Evolutionary conservation across 495 filamentous ascomycete species (phyloP), one percentile per base, ranked within the genome.

Genomic region (Xylaria acuta): DNA sequence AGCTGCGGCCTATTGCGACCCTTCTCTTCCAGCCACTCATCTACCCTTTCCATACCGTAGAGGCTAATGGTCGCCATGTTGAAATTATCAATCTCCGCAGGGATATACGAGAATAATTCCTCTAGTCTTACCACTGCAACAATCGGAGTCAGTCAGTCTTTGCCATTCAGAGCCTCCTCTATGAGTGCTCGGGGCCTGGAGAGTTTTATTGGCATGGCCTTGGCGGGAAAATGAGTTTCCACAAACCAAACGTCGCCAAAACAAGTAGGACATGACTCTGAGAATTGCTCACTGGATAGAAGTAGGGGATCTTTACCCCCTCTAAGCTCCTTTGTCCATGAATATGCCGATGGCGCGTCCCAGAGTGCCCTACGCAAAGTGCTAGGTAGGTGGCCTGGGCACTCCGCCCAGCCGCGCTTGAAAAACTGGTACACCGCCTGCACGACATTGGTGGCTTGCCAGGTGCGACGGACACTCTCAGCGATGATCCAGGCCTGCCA

Each of bases 401-500:
- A 82, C 32, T 72, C 43, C 4, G 76, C 45, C 79, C 78, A 81
- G n/a, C 79, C 78, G 12, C 54, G 65, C 74, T 78, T 79, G 60
- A 82, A 65, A 5, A 78, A 77, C 53, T 75, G 41, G 64, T 82
- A 84, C 1, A 75, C 75, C 30, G 72, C 69, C 58, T 75, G 75
- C 45, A 78, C 51, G 53, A 68, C 71, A 16, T 45, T 73, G 0
- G 76, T 74, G 11, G 77, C 62, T 30, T 78, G 60, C 67, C 77
- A 83, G 32, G 74, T 75, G 36, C 82, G 76, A 20, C 82, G 75
- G 16, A 78, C 75, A 25, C 78, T 81, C 75, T 84, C 82, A 4
- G 80, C 69, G 0, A 79, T 47, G 34, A 84, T 78, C 71, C 81
- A 84, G 1, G 83, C 80, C 12, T 77, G 80, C 73, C 79, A 83